Conservation (phyloP, 83 land plant species). For the Diphasiastrum complanatum region DNA sequence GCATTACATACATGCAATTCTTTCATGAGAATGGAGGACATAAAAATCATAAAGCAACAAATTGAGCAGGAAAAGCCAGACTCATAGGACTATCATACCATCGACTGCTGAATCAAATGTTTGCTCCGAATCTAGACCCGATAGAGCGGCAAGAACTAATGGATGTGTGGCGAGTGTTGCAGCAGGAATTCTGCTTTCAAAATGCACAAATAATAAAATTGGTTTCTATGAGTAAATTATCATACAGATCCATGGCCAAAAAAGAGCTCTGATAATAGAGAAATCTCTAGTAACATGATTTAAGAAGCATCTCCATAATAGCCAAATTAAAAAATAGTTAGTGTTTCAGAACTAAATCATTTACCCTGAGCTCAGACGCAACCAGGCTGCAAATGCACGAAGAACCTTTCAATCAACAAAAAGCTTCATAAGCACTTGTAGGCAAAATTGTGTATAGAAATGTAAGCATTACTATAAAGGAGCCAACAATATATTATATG, state of each 20-base stretch:
- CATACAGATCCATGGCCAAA: too few relatives aligned
- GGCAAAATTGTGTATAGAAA: not conserved
- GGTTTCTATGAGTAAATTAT: too few relatives aligned
- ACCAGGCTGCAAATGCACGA: conserved; percentile 93
- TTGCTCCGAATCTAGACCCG: conserved; percentile 58
- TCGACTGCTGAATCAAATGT: conserved; percentile 86
- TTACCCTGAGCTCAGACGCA: conserved; percentile 76
- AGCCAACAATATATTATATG: too few relatives aligned
- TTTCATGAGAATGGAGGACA: too few relatives aligned
- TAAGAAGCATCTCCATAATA: too few relatives aligned
- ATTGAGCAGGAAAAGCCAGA: conserved; percentile 11
- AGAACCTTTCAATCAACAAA: conserved; percentile 49
- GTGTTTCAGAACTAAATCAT: conserved; percentile 11
- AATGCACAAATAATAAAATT: too few relatives aligned
- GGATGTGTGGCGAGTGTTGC: conserved; percentile 76
- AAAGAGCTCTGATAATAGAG: too few relatives aligned
- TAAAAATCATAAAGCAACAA: not conserved
- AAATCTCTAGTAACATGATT: too few relatives aligned
- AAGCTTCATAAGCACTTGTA: not conserved
- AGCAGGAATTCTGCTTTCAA: conserved; percentile 67
- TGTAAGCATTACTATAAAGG: too few relatives aligned
- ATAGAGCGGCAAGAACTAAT: conserved; percentile 66
- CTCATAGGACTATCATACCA: conserved; percentile 52
- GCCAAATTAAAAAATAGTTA: too few relatives aligned
- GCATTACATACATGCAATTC: too few relatives aligned